phyloP scores from a whole-genome alignment of 768 basidiomycete genomes.

The Lactarius pseudohatsudake region DNA sequence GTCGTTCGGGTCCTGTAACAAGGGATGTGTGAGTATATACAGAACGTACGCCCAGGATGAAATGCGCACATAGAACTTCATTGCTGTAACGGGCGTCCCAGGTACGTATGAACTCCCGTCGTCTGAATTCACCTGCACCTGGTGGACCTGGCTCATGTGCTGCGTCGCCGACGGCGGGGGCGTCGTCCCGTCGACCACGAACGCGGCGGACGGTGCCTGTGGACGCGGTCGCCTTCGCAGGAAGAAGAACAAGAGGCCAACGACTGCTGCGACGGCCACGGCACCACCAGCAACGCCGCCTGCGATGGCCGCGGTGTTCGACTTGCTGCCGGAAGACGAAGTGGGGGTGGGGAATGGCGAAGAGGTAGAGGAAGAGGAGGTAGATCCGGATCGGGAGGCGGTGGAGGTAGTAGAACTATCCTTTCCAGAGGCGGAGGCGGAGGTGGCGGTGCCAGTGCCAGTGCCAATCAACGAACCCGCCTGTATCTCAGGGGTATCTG shows the following conservation, averaged over 20 bases:
- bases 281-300: constrained; percentile 13
- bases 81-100: background rate
- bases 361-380: too few relatives aligned
- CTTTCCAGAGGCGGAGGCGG: too few relatives aligned
- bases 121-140: background rate
- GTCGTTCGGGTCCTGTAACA: constrained; percentile 15
- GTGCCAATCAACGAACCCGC: background rate
- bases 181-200: background rate
- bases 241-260: background rate
- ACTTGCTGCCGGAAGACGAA: background rate
- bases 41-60: too few relatives aligned
- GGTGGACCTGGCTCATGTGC: background rate
- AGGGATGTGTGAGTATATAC: background rate
- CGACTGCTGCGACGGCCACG: background rate
- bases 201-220: background rate
- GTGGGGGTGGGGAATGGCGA: background rate
- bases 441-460: too few relatives aligned
- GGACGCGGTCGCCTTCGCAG: background rate
- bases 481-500: constrained; percentile 1
- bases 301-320: background rate
- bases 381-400: too few relatives aligned
- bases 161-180: background rate
- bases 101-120: background rate
- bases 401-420: background rate
- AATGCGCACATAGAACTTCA: constrained; percentile 18